Percentiles rank a stretch among this genome's conserved stretches.
These are phyloP conservation scores for Linnemannia zychae DNA, from an alignment of 192 early-diverging fungal species.

Conservation along the genomic window DNA sequence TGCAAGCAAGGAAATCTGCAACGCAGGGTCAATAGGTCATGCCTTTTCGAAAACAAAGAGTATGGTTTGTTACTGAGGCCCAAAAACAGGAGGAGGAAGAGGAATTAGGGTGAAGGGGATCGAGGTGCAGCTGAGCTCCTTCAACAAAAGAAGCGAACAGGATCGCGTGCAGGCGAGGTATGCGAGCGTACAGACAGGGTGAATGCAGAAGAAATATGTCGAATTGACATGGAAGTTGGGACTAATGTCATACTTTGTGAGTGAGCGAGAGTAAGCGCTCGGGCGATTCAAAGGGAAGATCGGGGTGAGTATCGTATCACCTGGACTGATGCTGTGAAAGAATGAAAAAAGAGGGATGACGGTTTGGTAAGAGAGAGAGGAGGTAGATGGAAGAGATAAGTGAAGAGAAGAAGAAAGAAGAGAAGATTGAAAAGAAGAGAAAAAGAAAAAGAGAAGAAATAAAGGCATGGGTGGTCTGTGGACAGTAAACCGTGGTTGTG, in stretches of 20 bases:
- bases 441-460: not conserved
- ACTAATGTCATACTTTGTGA: not conserved
- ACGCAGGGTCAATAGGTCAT: not conserved
- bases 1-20: not conserved
- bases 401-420: not conserved
- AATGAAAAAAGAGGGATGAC: too few relatives aligned
- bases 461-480: not conserved
- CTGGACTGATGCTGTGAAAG: not conserved
- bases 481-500: conserved; percentile 1
- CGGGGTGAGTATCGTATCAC: not conserved
- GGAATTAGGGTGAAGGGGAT: not conserved
- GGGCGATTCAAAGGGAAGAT: conserved; percentile 1
- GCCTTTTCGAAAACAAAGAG: not conserved
- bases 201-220: not conserved
- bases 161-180: not conserved
- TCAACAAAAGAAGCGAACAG: not conserved
- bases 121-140: not conserved
- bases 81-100: not conserved
- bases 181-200: not conserved
- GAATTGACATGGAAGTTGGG: not conserved
- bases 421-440: not conserved
- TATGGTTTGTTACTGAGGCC: not conserved
- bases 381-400: not conserved
- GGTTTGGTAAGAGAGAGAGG: too few relatives aligned
- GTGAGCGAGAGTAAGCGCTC: not conserved